phyloP scores from a whole-genome alignment of 2,329 filamentous ascomycete species.

The Fusarium tanahbumbuense region DNA sequence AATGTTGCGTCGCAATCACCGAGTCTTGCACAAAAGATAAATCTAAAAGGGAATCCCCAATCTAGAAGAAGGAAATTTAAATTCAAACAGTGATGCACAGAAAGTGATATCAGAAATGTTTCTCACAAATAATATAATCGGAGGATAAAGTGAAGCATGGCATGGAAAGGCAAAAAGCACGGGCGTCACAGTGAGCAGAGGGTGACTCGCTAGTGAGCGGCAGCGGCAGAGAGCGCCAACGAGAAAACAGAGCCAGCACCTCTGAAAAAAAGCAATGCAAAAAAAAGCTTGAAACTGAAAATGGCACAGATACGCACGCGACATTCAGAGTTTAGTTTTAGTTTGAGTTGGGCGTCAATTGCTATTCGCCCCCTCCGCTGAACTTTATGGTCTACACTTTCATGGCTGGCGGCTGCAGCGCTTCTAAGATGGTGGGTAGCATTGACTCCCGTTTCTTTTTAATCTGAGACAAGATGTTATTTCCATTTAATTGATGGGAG shows the following conservation, averaged over 20 bases:
- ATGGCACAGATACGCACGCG: constrained; percentile 27
- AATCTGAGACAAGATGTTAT: not conserved
- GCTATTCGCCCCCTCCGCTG: constrained; percentile 1
- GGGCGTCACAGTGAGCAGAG: constrained; percentile 6
- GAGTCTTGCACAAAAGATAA: constrained; percentile 1
- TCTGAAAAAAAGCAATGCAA: constrained; percentile 3
- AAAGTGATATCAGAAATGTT: constrained; percentile 31
- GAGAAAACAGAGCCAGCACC: constrained; percentile 7
- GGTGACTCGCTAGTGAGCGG: constrained; percentile 34
- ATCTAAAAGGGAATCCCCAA: constrained; percentile 11
- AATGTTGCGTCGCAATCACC: constrained; percentile 26
- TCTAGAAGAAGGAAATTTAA: not conserved
- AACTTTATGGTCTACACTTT: not conserved
- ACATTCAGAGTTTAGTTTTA: constrained; percentile 10
- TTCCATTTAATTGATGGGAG: not conserved
- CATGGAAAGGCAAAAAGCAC: constrained; percentile 6
- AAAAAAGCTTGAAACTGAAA: constrained; percentile 6
- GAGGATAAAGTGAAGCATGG: constrained; percentile 1
- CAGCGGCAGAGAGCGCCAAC: constrained; percentile 28
- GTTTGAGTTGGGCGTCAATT: not conserved
- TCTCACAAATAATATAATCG: constrained; percentile 18
- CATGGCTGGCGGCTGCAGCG: constrained; percentile 35
- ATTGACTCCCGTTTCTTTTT: not conserved
- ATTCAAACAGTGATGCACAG: constrained; percentile 5
- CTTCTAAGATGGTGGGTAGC: constrained; percentile 11